Conservation (phyloP, 805 yeast genomes). For the Spathaspora sp. region DNA sequence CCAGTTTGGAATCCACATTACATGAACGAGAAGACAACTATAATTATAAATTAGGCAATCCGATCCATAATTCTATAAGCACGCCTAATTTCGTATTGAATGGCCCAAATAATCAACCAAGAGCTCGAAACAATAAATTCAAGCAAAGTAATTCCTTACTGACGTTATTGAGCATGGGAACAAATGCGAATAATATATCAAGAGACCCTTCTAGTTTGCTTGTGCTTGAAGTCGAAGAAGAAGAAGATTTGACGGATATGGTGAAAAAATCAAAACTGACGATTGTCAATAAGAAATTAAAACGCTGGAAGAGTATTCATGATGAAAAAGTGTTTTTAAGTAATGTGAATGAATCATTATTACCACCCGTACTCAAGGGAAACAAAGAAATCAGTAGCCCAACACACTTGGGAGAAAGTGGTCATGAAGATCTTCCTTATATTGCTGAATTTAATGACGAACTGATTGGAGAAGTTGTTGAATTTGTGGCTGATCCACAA, state of each 20-base stretch:
- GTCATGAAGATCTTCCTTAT: neutral
- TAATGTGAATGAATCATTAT: constrained; percentile 25
- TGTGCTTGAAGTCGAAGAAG: neutral
- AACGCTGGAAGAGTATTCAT: constrained; percentile 21
- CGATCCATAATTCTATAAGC: neutral
- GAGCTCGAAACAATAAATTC: neutral
- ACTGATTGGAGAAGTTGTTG: neutral
- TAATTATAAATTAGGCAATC: neutral
- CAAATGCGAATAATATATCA: neutral
- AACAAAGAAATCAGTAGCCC: neutral
- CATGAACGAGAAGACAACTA: neutral
- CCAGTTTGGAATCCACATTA: neutral
- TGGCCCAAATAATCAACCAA: neutral
- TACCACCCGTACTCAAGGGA: constrained; percentile 29
- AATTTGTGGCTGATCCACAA: neutral
- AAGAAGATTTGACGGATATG: neutral
- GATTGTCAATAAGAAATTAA: constrained; percentile 1
- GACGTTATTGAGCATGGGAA: neutral
- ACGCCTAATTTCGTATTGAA: neutral
- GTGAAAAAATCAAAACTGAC: neutral
- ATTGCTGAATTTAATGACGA: neutral
- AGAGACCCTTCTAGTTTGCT: constrained; percentile 1
- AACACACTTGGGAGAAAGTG: no score
- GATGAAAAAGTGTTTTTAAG: constrained; percentile 26
- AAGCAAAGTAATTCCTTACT: neutral